A percentile compares a stretch with the other conserved stretches of the same genome.
Evolutionary conservation across 2,329 filamentous ascomycete genomes (phyloP).

Genomic region (Aspergillus alliaceus): DNA sequence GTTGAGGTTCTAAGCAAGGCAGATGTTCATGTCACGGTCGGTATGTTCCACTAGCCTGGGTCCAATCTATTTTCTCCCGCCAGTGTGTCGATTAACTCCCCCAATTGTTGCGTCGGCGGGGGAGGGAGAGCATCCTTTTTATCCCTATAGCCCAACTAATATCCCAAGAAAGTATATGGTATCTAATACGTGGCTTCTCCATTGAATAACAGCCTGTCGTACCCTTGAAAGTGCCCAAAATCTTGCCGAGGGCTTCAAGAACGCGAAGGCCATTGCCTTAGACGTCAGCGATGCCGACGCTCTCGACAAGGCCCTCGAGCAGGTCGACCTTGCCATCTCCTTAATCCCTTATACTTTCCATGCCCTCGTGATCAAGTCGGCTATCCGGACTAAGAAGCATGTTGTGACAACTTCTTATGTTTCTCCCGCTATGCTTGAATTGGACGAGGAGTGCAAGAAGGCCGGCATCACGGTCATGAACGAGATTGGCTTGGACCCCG

Average conservation of each 20-base stretch:
- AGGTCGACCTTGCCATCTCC: conserved; percentile 76
- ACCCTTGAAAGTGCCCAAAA: conserved; percentile 75
- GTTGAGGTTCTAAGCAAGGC: conserved; percentile 62
- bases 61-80: not conserved
- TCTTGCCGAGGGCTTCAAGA: conserved; percentile 69
- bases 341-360: conserved; percentile 93
- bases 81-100: not conserved
- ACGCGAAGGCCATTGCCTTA: conserved; percentile 75
- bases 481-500: conserved; percentile 72
- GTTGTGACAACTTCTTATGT: conserved; percentile 95
- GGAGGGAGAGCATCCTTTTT: no score
- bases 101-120: not conserved
- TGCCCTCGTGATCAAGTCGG: conserved; percentile 85
- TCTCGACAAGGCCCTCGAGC: conserved; percentile 75
- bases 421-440: conserved; percentile 86
- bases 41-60: conserved; percentile 43
- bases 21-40: conserved; percentile 66
- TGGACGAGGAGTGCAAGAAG: conserved; percentile 78
- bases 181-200: not conserved
- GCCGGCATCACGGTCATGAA: conserved; percentile 98
- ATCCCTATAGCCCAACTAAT: not conserved
- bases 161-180: not conserved
- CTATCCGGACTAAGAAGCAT: conserved; percentile 91
- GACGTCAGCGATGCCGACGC: conserved; percentile 76
- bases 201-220: conserved; percentile 66